These are phyloP conservation scores for Pseudogymnoascus sp. DNA, from an alignment of 2,329 filamentous ascomycete species.

Conservation along the genomic window DNA sequence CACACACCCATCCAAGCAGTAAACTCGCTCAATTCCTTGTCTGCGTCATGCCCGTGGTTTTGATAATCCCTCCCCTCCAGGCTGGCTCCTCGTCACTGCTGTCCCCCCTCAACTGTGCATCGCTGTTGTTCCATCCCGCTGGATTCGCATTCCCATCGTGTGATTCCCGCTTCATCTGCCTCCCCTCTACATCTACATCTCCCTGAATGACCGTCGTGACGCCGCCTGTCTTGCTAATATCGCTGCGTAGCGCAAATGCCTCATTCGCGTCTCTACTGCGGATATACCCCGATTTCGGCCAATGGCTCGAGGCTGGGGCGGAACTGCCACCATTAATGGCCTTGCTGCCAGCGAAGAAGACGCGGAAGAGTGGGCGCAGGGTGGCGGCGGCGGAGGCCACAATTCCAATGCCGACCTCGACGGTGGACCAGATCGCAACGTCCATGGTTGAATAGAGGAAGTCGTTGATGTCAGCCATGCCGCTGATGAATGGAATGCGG, in stretches of 20 bases:
- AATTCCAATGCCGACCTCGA: constrained; percentile 40
- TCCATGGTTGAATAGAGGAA: constrained; percentile 32
- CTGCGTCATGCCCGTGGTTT: constrained; percentile 5
- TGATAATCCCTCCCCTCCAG: not conserved
- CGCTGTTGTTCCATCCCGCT: not conserved
- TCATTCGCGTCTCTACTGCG: not conserved
- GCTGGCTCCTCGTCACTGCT: not conserved
- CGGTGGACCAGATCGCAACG: constrained; percentile 40
- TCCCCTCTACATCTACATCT: not conserved
- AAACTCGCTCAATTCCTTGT: not conserved
- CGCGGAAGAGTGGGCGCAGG: constrained; percentile 35
- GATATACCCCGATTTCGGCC: constrained; percentile 4
- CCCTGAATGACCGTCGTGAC: not conserved
- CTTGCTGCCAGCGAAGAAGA: constrained; percentile 16
- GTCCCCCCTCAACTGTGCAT: not conserved
- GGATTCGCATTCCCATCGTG: not conserved
- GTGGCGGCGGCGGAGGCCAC: constrained; percentile 41
- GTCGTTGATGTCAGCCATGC: constrained; percentile 30
- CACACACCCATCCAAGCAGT: not conserved
- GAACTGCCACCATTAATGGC: not conserved
- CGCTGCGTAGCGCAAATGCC: not conserved
- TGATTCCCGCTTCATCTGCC: not conserved
- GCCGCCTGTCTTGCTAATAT: not conserved
- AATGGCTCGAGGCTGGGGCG: not conserved
- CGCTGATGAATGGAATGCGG: constrained; percentile 35